Base-by-base conservation (phyloP, 805 yeast species). In the Candida railenensis region DNA sequence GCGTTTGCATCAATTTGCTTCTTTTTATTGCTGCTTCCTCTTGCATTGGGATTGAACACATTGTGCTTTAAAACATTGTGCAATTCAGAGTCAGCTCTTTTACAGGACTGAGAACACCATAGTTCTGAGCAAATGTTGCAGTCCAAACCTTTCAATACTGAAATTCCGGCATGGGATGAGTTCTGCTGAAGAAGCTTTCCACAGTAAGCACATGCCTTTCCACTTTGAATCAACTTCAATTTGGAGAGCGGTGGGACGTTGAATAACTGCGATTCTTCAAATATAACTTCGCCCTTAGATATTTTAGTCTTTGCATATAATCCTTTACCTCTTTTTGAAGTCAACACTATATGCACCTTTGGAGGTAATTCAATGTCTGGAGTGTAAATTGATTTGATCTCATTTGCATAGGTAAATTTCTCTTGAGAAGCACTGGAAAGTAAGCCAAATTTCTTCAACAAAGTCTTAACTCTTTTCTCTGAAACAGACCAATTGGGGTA, bases 201-300 rank as follows among this genome's bases (percentile, higher is more conserved):
- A 69, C 96, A 88, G 57, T 77, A 75, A 1, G 88, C 71, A 61
- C 96, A 88, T 2, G 88, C 87, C 53, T 78, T 79, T 0, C 90
- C 87, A 18, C 63, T 58, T 39, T 76, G 70, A 53, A 86, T 78
- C 48, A 86, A 65, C 34, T 78, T 73, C 40, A 82, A 65, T 53
- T 83, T 81, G 14, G 85, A 89, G 50, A 87, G 69, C 2, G 86
- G 88, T 2, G 92, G 88, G 0, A 87, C 67, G 34, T 79, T 76
- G 47, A 88, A 71, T 4, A 89, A 80, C 1, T 67, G 70, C 11
- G 61, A 54, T 56, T 87, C 96, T 37, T 75, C 71, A 82, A 89
- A 84, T 2, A 88, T 58, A 45, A 75, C 54, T 2, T 71, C 80
- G 12, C 83, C 88, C 30, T 72, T 71, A 9, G 63, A 51, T 47